Base-by-base conservation (phyloP, 1,284 basidiomycete genomes). In the Cutaneotrichosporon sp. region DNA sequence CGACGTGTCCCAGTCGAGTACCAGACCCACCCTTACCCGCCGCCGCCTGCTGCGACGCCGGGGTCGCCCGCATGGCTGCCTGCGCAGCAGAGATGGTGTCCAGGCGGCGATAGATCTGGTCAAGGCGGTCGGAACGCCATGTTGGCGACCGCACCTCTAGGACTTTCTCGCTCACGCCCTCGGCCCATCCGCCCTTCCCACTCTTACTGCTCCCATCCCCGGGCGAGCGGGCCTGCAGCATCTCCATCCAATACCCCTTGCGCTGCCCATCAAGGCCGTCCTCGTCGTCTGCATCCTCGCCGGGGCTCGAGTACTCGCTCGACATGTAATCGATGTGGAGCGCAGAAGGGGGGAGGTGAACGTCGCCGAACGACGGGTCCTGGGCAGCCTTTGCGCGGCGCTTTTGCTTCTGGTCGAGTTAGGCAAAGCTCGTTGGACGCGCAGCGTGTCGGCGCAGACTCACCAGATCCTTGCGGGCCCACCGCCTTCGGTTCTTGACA, bases 71-170 rank as follows among this genome's bases (percentile, higher is more conserved):
- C 18, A 56, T 52, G 20, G 67, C 66, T 6, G 68, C 65, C 29
- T 68, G 63, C 22, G 59, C 59, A 4, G 65, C 57, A 0, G 69
- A 60, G n/a, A 72, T 68, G 7, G 55, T 49, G 60, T 78, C 77
- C 9, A 78, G 66, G 4, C 67, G 66, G 14, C 56, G 60, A 51
- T 77, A 76, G 5, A 75, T 64, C 3, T 69, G 67, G 56, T 74
- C 73, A 20, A 78, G 67, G 63, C 74, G 59, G 1, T 64, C 59
- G 18, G 70, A 72, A 16, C 79, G 65, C 79, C 79, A 80, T 14
- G 69, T 67, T 24, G 78, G 77, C 10, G 72, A 75, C 45, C 78
- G 68, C 10, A 97, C 93, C 43, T 94, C 91, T 69, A 92, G 71
- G 0, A 90, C 89, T 36, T 87, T 88, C 59, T 85, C 85, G 60